Evolutionary conservation across 2,329 filamentous ascomycete species (phyloP), one percentile per base, ranked within the genome.

Genomic region (Ophiostoma sp.): DNA sequence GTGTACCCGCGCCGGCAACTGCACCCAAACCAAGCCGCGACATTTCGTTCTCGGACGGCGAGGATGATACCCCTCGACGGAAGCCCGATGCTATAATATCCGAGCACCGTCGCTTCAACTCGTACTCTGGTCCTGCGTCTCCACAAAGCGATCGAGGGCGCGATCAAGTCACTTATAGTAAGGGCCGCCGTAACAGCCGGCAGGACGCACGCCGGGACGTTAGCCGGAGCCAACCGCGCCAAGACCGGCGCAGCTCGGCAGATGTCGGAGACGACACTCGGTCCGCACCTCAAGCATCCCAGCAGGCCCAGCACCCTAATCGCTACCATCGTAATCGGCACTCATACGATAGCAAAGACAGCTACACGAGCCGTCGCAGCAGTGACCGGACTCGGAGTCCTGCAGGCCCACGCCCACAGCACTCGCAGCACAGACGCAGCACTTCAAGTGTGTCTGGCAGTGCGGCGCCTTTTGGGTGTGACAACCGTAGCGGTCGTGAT

Each of bases 21-120:
- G n/a, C 36, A 48, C 13, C 27, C 6, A 31, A 35, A 33, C 27
- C 60, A 8, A 2, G 17, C 65, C 15, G 65, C 23, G 11, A 60
- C n/a, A 36, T 64, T 10, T 44, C 62, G 6, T 36, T 52, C 13
- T 52, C 70, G 3, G 48, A 67, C 10, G 67, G 44, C 44, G 44
- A 68, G 17, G 41, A 44, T 7, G 44, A 68, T 27, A 20, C 20
- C 6, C 44, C 44, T 5, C 17, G 44, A 4, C 52, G 31, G 6
- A 48, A 36, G 31, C 44, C 48, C n/a, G 67, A 54, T 13, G 35
- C 20, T 3, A 52, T 54, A 15, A 60, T 60, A 31, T 5, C 44
- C 5, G 67, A 52, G 27, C 67, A 60, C 44, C 44, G 67, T 31
- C 67, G 67, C 20, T 64, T 67, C 52, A 67, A 60, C 39, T 67